Percentiles rank a stretch among this genome's conserved stretches.
Evolutionary conservation across 768 basidiomycete species (phyloP).

Genomic region (Termitomyces sp.): DNA sequence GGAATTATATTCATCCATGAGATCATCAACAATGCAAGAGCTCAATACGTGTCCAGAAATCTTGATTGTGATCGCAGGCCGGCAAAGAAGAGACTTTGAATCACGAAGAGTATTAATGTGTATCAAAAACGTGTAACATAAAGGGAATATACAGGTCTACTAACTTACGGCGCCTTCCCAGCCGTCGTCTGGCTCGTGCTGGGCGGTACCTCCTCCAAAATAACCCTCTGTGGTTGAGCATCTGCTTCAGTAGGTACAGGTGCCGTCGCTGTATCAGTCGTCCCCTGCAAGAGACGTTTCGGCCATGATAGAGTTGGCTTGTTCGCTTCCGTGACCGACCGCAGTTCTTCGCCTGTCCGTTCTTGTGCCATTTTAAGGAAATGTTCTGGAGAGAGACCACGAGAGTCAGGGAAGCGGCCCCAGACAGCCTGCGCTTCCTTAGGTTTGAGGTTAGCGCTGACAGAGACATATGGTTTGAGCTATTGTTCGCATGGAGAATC

Average conservation of each 20-base stretch:
- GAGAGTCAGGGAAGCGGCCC: slow-evolving; percentile 35
- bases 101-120: neutral
- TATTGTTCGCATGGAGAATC: slow-evolving; percentile 24
- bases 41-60: neutral
- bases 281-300: neutral
- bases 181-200: slow-evolving; percentile 4
- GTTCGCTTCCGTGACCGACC: slow-evolving; percentile 2
- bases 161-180: slow-evolving; percentile 10
- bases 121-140: neutral
- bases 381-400: slow-evolving; percentile 42
- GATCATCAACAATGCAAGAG: too few relatives aligned
- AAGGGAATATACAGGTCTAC: neutral
- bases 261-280: neutral
- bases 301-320: slow-evolving; percentile 12
- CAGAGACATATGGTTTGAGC: slow-evolving; percentile 72
- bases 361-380: slow-evolving; percentile 41
- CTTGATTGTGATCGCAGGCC: neutral
- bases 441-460: slow-evolving; percentile 38
- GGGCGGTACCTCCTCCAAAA: slow-evolving; percentile 4
- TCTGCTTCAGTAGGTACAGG: neutral
- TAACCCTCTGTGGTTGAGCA: neutral
- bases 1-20: too few relatives aligned
- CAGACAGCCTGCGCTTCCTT: slow-evolving; percentile 35
- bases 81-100: too few relatives aligned
- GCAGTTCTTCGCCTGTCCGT: slow-evolving; percentile 9